Conservation (phyloP, 805 yeast species). For the Yarrowia sp. region DNA sequence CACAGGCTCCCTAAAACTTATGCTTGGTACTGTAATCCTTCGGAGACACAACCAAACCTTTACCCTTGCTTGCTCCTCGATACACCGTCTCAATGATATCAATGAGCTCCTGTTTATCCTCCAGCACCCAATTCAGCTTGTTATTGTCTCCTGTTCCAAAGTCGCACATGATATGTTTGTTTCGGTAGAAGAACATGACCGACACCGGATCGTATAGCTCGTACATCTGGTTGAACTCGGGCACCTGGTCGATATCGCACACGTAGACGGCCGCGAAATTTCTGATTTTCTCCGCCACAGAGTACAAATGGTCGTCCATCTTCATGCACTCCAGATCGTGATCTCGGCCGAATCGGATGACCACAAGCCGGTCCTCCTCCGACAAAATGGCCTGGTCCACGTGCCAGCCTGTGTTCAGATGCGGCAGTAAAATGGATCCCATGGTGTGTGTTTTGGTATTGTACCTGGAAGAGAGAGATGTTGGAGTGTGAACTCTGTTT, state of each 20-base stretch:
- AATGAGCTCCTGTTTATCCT: conserved; percentile 82
- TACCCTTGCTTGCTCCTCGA: conserved; percentile 88
- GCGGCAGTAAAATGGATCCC: conserved; percentile 84
- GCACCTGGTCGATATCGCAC: conserved; percentile 85
- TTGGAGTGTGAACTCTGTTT: too few relatives aligned
- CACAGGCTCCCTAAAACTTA: conserved; percentile 29
- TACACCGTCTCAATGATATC: conserved; percentile 88
- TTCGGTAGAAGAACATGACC: conserved; percentile 88
- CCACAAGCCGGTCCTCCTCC: conserved; percentile 85
- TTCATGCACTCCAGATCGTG: conserved; percentile 73
- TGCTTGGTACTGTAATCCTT: conserved; percentile 39
- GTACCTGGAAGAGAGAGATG: background rate
- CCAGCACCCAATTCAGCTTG: conserved; percentile 77
- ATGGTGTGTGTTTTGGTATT: conserved; percentile 42
- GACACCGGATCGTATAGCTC: conserved; percentile 88
- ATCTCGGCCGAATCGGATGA: conserved; percentile 85
- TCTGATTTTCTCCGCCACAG: conserved; percentile 76
- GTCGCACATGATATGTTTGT: conserved; percentile 96
- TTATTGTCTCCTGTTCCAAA: conserved; percentile 98
- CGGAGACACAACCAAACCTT: conserved; percentile 87
- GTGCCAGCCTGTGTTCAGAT: conserved; percentile 81
- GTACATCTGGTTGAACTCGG: conserved; percentile 88
- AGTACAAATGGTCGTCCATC: conserved; percentile 83
- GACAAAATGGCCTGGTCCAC: conserved; percentile 93
- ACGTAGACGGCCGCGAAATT: conserved; percentile 86